Evolutionary conservation across 2,329 filamentous ascomycete genomes (phyloP), one percentile per base, ranked within the genome.

Genomic region (Ascomycota sp.): DNA sequence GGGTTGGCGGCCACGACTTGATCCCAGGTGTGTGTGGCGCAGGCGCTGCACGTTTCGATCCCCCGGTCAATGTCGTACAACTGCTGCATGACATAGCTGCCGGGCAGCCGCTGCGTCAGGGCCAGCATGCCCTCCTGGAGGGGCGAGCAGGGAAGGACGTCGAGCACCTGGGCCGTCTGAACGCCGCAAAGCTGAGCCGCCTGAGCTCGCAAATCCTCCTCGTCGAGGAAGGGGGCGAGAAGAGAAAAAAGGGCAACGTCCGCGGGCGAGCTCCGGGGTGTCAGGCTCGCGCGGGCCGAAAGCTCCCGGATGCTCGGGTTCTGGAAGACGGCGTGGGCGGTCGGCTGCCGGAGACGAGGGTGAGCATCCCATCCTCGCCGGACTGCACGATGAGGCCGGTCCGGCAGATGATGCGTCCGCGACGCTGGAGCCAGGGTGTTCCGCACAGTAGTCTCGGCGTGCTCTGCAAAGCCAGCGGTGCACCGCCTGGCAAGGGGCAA

Each of bases 121-220:
- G 35, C 27, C n/a, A 37, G 27, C 19, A 37, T 28, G 20, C 35
- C 35, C 11, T 33, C 33, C 21, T 37, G 35, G 4, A 37, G 24
- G 3, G 33, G 35, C 6, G 33, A 35, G 28, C 35, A 37, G 11
- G 35, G 35, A n/a, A 33, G 32, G 7, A 35, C 7, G n/a, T 37
- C 35, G 11, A 30, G 21, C 8, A 36, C 34, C 4, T 31, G 29
- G 7, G 24, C 12, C 20, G 10, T 13, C 15, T 33, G 26, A 15
- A 30, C 13, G 11, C 27, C 8, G 13, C 26, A 32, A 2, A 28
- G 17, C 19, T 29, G 26, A 12, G 30, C 27, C 10, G 29, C 26
- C 8, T 30, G 29, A 20, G 29, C 29, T 2, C 29, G 29, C 19
- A 20, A 3, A 8, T 30, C 29, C 3, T 30, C 23, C 2, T 15